phyloP scores from a whole-genome alignment of 768 basidiomycete species.

The Podaxis mareebaensis region DNA sequence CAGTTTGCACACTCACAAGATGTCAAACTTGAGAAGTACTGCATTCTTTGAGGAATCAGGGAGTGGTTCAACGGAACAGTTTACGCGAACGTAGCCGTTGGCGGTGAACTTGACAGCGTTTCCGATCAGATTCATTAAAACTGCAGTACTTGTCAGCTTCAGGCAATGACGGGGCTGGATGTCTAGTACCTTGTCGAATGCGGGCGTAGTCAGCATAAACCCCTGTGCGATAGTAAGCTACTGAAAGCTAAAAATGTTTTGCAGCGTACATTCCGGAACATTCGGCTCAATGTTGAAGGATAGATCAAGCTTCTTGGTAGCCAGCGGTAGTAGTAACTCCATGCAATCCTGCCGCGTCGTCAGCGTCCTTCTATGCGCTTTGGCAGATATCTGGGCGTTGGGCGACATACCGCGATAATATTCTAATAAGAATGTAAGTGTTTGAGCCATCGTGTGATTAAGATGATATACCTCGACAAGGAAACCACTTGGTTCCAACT shows the following conservation, averaged over 20 bases:
- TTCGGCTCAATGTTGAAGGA: constrained; percentile 70
- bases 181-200: constrained; percentile 61
- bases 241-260: not conserved
- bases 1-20: constrained; percentile 43
- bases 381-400: not conserved
- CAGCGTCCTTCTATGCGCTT: constrained; percentile 7
- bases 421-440: constrained; percentile 36
- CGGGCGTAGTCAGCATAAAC: constrained; percentile 74
- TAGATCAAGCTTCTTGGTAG: constrained; percentile 71
- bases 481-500: constrained; percentile 67
- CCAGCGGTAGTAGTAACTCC: constrained; percentile 75
- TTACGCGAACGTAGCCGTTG: constrained; percentile 61
- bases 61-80: constrained; percentile 52
- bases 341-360: constrained; percentile 58
- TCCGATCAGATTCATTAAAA: constrained; percentile 76
- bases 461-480: constrained; percentile 51
- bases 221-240: constrained; percentile 36
- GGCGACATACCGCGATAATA: constrained; percentile 57
- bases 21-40: constrained; percentile 61
- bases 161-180: not conserved
- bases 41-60: constrained; percentile 37
- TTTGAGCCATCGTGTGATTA: not conserved
- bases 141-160: constrained; percentile 30
- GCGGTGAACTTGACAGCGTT: constrained; percentile 78
- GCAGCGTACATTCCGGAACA: constrained; percentile 59